phyloP scores from a whole-genome alignment of 306 rosid species.

The Pyrus communis region DNA sequence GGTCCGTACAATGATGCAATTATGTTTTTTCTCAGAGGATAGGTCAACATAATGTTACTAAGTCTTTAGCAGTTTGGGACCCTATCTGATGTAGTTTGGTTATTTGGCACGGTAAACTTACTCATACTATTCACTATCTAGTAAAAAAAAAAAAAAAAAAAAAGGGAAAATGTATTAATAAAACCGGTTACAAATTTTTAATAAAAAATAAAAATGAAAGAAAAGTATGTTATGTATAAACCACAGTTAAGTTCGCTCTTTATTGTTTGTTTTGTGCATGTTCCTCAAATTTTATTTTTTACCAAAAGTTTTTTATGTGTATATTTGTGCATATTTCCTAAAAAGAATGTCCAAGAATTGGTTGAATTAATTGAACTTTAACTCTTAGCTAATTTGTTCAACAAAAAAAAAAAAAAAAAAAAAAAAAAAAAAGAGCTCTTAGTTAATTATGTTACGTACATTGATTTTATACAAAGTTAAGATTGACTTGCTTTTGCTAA shows the following conservation, averaged over 20 bases:
- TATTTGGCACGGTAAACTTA: neutral
- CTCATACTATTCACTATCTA: neutral
- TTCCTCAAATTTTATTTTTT: no score
- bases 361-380: neutral
- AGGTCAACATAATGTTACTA: slow-evolving; percentile 24
- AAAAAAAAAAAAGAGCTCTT: no score
- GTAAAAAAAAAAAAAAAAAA: neutral
- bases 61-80: slow-evolving; percentile 3
- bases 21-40: slow-evolving; percentile 17
- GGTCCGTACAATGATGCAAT: slow-evolving; percentile 43
- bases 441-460: no score
- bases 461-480: neutral
- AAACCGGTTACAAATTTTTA: neutral
- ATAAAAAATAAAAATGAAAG: neutral
- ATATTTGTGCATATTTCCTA: no score
- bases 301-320: no score
- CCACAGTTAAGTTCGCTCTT: no score
- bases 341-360: neutral
- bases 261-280: no score
- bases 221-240: neutral
- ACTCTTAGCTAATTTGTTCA: neutral
- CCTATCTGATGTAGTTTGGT: neutral
- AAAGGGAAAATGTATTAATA: neutral
- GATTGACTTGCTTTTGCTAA: neutral
- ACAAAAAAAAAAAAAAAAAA: no score